Base-by-base conservation (phyloP, 2,329 filamentous ascomycete genomes). In the Talaromyces funiculosus region DNA sequence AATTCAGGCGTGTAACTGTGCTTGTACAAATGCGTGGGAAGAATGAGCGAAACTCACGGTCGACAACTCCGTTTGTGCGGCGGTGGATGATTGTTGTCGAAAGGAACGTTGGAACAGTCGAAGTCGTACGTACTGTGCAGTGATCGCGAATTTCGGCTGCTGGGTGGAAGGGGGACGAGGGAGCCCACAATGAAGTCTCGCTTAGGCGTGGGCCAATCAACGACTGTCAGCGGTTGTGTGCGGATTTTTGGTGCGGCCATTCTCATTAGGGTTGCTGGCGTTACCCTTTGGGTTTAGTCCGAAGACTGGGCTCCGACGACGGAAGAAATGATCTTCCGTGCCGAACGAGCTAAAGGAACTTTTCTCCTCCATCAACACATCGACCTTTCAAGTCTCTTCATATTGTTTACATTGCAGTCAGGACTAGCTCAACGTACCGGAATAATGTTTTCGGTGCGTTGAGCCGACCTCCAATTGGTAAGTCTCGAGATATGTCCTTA, bases 111-210 rank as follows among this genome's bases (percentile, higher is more conserved):
- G 22, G 18, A 37, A 24, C 31, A 54, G 51, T 54, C 51, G 35
- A 54, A 54, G 68, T 71, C 70, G 68, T 68, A 66, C 68, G 63
- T 65, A 67, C 69, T 68, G 64, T 68, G 67, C 66, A 68, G 57
- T 63, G 64, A 68, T 68, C 66, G 69, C 72, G 71, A 75, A 75
- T 69, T 75, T 75, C 72, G 72, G 69, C 67, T 71, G 72, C 70
- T n/a, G 62, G 67, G 63, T 33, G 38, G 51, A 35, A 54, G 40
- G 51, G 35, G 63, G 62, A 61, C 43, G 61, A 57, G 37, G 24
- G 29, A 64, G 61, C 62, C 72, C 72, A 73, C 73, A 75, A 73
- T 73, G 67, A 68, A 66, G 68, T 54, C 73, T 75, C 73, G 73
- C 73, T 75, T 75, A 75, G 67, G 33, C 6, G 65, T 29, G 2